phyloP scores from a whole-genome alignment of 306 rosid species.

The Begonia loranthoides region DNA sequence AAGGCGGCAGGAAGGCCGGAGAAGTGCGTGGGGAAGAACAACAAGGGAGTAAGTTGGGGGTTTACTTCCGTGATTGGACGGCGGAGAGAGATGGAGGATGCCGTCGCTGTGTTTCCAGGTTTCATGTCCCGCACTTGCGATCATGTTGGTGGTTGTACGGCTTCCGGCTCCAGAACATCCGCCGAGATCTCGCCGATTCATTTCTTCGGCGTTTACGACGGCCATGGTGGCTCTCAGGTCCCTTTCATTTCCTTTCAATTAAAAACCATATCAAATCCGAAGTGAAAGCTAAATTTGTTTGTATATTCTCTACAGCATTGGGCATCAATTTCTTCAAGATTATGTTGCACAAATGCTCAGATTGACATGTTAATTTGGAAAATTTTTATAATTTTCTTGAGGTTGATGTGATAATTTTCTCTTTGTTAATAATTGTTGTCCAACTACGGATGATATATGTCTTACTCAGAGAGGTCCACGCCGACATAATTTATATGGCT shows the following conservation, averaged over 20 bases:
- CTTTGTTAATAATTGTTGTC: no score
- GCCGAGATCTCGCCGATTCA: constrained; percentile 48
- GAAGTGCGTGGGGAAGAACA: constrained; percentile 60
- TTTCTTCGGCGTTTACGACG: constrained; percentile 78
- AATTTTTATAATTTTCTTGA: no score
- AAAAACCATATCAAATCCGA: no score
- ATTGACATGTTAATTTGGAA: no score
- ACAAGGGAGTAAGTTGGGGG: constrained; percentile 51
- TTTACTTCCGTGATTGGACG: constrained; percentile 62
- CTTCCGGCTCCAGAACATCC: constrained; percentile 49
- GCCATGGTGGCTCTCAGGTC: constrained; percentile 86
- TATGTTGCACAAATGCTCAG: no score
- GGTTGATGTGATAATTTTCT: no score
- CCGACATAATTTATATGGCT: no score
- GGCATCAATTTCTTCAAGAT: no score
- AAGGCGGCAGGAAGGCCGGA: constrained; percentile 7
- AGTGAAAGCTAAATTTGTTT: no score
- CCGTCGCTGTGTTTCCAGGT: constrained; percentile 50
- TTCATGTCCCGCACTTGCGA: constrained; percentile 46
- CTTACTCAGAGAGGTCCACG: no score
- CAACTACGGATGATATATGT: no score
- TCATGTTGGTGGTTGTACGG: constrained; percentile 66
- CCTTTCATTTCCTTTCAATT: neutral
- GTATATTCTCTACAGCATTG: no score
- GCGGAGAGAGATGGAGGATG: constrained; percentile 73